Conservation (phyloP, 805 yeast genomes). For the Yamadazyma ubonensis region DNA sequence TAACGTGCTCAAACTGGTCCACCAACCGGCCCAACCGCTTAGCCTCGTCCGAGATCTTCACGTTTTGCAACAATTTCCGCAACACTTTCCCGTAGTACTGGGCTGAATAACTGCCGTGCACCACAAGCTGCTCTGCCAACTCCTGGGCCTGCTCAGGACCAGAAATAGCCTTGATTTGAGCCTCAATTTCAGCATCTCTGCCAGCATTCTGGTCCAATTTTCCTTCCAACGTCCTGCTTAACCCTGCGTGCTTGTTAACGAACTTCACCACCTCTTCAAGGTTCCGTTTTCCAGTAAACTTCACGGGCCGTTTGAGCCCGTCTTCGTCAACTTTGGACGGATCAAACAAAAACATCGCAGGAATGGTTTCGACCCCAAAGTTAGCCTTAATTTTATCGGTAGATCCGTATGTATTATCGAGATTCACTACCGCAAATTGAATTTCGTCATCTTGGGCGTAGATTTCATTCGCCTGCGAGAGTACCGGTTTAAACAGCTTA, state of each 20-base stretch:
- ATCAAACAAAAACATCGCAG: slow-evolving; percentile 54
- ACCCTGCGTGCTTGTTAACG: slow-evolving; percentile 29
- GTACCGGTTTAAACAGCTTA: slow-evolving; percentile 49
- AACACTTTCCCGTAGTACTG: slow-evolving; percentile 6
- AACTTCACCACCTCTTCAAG: slow-evolving; percentile 22
- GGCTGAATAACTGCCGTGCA: not conserved
- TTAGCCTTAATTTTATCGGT: slow-evolving; percentile 38
- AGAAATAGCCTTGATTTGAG: not conserved
- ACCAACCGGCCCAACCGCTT: not conserved
- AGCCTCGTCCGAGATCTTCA: too few relatives aligned
- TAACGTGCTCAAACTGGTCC: slow-evolving; percentile 1
- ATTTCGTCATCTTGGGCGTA: slow-evolving; percentile 33
- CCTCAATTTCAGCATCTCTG: slow-evolving; percentile 16
- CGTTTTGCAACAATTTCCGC: slow-evolving; percentile 6
- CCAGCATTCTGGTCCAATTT: slow-evolving; percentile 33
- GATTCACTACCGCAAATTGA: slow-evolving; percentile 14
- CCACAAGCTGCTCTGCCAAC: not conserved
- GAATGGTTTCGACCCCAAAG: slow-evolving; percentile 48
- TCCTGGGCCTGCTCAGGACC: not conserved
- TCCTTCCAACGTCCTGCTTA: slow-evolving; percentile 33
- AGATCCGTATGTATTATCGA: slow-evolving; percentile 47
- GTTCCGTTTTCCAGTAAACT: slow-evolving; percentile 26
- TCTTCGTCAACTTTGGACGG: slow-evolving; percentile 17
- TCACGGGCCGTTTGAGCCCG: slow-evolving; percentile 22
- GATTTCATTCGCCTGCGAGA: slow-evolving; percentile 46